Percentiles rank a stretch among this genome's conserved stretches.
Conservation (phyloP, 208 protist species). For the Leishmania lainsoni region DNA sequence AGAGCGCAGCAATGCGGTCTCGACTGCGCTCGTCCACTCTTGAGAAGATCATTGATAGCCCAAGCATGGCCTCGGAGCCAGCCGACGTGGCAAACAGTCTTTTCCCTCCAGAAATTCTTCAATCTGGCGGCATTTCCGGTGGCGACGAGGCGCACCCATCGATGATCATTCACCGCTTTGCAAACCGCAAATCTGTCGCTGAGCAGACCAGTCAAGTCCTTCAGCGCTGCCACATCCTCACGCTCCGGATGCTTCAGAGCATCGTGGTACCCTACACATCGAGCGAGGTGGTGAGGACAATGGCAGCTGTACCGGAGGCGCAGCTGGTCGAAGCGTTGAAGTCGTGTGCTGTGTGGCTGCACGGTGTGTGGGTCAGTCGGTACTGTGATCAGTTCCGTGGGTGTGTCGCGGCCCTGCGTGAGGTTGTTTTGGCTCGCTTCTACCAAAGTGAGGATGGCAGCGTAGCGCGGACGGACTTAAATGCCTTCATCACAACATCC, state of each 20-base stretch:
- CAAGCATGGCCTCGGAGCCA: not conserved
- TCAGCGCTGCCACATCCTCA: conserved; percentile 69
- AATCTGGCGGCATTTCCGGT: conserved; percentile 75
- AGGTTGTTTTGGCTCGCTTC: conserved; percentile 69
- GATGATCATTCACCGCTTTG: conserved; percentile 71
- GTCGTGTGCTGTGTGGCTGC: conserved; percentile 65
- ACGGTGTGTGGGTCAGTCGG: conserved; percentile 85
- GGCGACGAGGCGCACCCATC: conserved; percentile 48
- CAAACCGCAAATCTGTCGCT: conserved; percentile 39
- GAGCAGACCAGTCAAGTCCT: conserved; percentile 64
- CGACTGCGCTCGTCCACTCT: conserved; percentile 47
- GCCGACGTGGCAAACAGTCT: conserved; percentile 61
- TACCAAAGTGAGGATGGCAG: conserved; percentile 62
- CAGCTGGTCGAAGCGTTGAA: conserved; percentile 59
- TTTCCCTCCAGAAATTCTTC: conserved; percentile 79
- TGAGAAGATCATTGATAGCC: conserved; percentile 21
- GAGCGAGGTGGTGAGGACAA: conserved; percentile 28
- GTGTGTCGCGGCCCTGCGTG: conserved; percentile 68
- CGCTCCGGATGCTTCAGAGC: conserved; percentile 38
- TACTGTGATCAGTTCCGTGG: conserved; percentile 59
- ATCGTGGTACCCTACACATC: conserved; percentile 22
- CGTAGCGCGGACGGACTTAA: conserved; percentile 60
- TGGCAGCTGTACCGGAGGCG: conserved; percentile 20
- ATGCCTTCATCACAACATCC: conserved; percentile 47
- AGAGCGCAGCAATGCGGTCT: conserved; percentile 60